Percentiles rank a stretch among this genome's conserved stretches.
These are phyloP conservation scores for Leccinum imitatum DNA, from an alignment of 768 basidiomycete species.

Conservation along the genomic window DNA sequence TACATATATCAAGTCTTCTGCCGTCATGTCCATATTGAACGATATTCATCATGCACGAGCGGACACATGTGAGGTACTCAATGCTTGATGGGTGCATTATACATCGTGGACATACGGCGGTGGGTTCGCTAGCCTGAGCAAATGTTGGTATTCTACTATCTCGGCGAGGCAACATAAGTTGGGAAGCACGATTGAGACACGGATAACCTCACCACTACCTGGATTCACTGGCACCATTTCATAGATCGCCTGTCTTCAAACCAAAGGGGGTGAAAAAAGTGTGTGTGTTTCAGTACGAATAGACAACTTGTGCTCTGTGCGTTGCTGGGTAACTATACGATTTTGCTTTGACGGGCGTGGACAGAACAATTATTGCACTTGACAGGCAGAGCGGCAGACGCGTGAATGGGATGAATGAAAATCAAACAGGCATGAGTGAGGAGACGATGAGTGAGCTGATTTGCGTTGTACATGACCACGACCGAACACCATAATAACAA, in stretches of 20 bases:
- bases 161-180: constrained; percentile 3
- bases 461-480: constrained; percentile 39
- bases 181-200: background rate
- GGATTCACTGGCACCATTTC: background rate
- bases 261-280: constrained; percentile 13
- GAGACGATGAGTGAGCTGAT: constrained; percentile 29
- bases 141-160: background rate
- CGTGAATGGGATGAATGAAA: constrained; percentile 18
- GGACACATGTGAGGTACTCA: constrained; percentile 16
- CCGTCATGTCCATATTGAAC: constrained; percentile 5
- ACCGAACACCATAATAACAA: constrained; percentile 38
- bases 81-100: constrained; percentile 2
- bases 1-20: constrained; percentile 13
- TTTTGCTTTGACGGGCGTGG: constrained; percentile 30
- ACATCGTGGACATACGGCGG: background rate
- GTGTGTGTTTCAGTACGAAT: constrained; percentile 24
- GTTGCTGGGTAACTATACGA: constrained; percentile 28
- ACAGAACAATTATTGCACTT: constrained; percentile 31
- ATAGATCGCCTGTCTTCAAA: constrained; percentile 5
- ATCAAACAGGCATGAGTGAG: constrained; percentile 31
- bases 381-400: constrained; percentile 24
- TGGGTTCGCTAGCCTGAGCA: too few relatives aligned
- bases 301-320: constrained; percentile 16
- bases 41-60: constrained; percentile 10
- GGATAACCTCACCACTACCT: constrained; percentile 14